Evolutionary conservation across 352 stramenopile genomes (phyloP).

Genomic region (Peronospora farinosa): DNA sequence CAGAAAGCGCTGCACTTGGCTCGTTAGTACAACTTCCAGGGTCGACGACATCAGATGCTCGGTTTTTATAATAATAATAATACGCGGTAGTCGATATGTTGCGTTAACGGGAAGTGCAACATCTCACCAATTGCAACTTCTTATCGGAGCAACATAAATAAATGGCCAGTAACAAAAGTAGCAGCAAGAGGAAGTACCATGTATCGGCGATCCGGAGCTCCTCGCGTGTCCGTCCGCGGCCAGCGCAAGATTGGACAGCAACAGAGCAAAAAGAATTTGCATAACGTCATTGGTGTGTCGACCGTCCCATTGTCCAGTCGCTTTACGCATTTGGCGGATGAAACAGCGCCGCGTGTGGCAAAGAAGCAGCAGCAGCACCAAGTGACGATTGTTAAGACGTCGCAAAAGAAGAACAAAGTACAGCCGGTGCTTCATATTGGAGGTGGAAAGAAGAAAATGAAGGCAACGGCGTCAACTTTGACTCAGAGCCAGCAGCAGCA

Average conservation of each 20-base stretch:
- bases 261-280: constrained; percentile 37
- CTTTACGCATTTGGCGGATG: constrained; percentile 61
- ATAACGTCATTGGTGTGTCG: constrained; percentile 57
- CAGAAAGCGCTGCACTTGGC: constrained; percentile 50
- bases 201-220: constrained; percentile 25
- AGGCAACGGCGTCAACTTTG: constrained; percentile 10
- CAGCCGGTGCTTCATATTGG: constrained; percentile 20
- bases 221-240: constrained; percentile 45
- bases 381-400: constrained; percentile 32
- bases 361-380: constrained; percentile 31
- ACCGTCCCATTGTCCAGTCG: constrained; percentile 63
- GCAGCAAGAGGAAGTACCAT: constrained; percentile 25
- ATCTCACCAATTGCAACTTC: background rate
- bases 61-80: constrained; percentile 18
- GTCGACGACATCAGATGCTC: constrained; percentile 10
- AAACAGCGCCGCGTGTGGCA: constrained; percentile 21
- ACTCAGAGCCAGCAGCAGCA: constrained; percentile 38
- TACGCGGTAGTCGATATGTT: background rate
- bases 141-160: constrained; percentile 7
- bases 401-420: constrained; percentile 24
- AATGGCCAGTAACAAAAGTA: background rate
- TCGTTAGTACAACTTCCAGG: constrained; percentile 44
- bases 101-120: constrained; percentile 3
- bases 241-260: constrained; percentile 56
- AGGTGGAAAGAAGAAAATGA: constrained; percentile 23